phyloP scores from a whole-genome alignment of 1,284 basidiomycete species.

The Boletellus dicymbophilus region DNA sequence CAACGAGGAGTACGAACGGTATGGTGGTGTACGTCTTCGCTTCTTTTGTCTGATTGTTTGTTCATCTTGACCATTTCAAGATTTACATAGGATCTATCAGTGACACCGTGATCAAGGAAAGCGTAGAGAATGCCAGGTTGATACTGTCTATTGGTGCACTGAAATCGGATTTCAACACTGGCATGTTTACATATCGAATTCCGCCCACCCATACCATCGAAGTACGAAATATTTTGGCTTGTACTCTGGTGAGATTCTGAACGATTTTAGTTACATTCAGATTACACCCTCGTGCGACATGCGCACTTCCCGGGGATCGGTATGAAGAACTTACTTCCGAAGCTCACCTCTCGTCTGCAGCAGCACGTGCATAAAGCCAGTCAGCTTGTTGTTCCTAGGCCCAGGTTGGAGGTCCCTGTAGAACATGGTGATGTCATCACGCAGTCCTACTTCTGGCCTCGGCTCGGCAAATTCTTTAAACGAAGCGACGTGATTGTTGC shows the following conservation, averaged over 20 bases:
- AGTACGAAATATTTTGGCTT: slow-evolving; percentile 35
- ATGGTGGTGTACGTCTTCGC: slow-evolving; percentile 68
- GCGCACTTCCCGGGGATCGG: slow-evolving; percentile 64
- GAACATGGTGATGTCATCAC: slow-evolving; percentile 58
- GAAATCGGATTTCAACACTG: slow-evolving; percentile 91
- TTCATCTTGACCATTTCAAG: slow-evolving; percentile 36
- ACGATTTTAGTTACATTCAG: slow-evolving; percentile 74
- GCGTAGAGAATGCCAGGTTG: slow-evolving; percentile 82
- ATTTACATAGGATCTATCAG: slow-evolving; percentile 84
- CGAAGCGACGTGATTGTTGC: slow-evolving; percentile 79
- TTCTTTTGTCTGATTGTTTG: slow-evolving; percentile 1
- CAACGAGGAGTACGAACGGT: slow-evolving; percentile 80
- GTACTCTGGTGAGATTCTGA: slow-evolving; percentile 1
- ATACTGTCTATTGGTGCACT: slow-evolving; percentile 83
- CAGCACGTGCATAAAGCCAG: slow-evolving; percentile 40
- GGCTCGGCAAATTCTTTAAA: slow-evolving; percentile 77
- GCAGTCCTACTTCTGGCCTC: slow-evolving; percentile 88
- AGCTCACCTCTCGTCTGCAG: slow-evolving; percentile 58
- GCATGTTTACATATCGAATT: slow-evolving; percentile 78
- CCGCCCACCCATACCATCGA: slow-evolving; percentile 64
- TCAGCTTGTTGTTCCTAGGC: slow-evolving; percentile 51
- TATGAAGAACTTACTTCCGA: slow-evolving; percentile 74
- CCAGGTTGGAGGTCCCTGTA: slow-evolving; percentile 47
- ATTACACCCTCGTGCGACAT: slow-evolving; percentile 70
- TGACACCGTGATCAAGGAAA: slow-evolving; percentile 70